phyloP scores from a whole-genome alignment of 495 filamentous ascomycete genomes.

The Symbiotaphrina buchneri region DNA sequence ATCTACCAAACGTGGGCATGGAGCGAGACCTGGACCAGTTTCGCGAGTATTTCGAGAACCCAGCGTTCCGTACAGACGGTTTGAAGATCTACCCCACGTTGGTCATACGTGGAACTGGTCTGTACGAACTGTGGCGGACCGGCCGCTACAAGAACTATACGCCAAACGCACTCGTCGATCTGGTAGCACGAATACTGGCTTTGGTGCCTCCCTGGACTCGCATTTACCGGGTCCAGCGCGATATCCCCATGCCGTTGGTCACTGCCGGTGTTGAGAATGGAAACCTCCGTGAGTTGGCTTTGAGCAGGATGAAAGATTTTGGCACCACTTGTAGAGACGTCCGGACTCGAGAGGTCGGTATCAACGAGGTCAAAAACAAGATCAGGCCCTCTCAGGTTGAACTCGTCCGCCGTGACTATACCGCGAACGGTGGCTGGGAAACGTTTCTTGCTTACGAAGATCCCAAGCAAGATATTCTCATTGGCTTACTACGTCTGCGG shows the following conservation, averaged over 20 bases:
- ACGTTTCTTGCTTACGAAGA: constrained; percentile 97
- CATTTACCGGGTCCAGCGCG: constrained; percentile 94
- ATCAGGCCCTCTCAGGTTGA: constrained; percentile 92
- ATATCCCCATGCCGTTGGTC: constrained; percentile 97
- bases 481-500: constrained; percentile 70
- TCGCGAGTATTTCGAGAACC: constrained; percentile 92
- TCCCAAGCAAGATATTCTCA: constrained; percentile 93
- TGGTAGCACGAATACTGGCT: constrained; percentile 85
- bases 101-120: constrained; percentile 87
- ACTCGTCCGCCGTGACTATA: constrained; percentile 86
- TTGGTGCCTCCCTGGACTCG: constrained; percentile 93
- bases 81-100: constrained; percentile 96
- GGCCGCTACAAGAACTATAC: constrained; percentile 97
- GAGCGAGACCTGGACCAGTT: constrained; percentile 95
- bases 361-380: constrained; percentile 98
- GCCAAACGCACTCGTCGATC: constrained; percentile 82
- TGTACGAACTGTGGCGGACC: constrained; percentile 95
- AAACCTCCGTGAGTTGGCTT: constrained; percentile 77
- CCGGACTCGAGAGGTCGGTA: constrained; percentile 89
- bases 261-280: constrained; percentile 95
- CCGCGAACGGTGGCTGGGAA: constrained; percentile 92
- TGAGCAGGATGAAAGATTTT: constrained; percentile 95
- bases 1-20: constrained; percentile 94
- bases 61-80: constrained; percentile 90
- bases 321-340: constrained; percentile 94